Evolutionary conservation across 2,329 filamentous ascomycete species (phyloP).

Genomic region (Cytospora paraplurivora): DNA sequence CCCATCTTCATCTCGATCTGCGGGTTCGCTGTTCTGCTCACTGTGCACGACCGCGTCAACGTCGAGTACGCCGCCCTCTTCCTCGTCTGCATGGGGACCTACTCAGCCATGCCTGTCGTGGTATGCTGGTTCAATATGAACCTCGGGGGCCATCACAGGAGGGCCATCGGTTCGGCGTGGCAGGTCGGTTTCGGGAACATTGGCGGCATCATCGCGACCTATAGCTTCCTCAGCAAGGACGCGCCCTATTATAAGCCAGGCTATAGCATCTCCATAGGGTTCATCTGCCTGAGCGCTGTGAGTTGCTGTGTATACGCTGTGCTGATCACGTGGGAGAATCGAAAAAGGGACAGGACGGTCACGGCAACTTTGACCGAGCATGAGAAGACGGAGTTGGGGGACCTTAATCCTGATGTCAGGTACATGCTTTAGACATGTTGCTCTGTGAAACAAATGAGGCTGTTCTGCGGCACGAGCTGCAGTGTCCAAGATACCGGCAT

Average conservation of each 20-base stretch:
- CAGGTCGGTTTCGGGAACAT: slow-evolving; percentile 80
- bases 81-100: slow-evolving; percentile 76
- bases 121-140: slow-evolving; percentile 86
- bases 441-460: background rate
- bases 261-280: slow-evolving; percentile 76
- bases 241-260: slow-evolving; percentile 70
- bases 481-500: background rate
- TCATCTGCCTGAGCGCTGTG: slow-evolving; percentile 67
- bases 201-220: slow-evolving; percentile 77
- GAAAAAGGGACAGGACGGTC: slow-evolving; percentile 50
- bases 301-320: slow-evolving; percentile 62
- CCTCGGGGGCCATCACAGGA: slow-evolving; percentile 69
- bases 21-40: slow-evolving; percentile 75
- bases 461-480: background rate
- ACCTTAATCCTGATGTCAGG: slow-evolving; percentile 41
- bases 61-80: slow-evolving; percentile 81
- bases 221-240: slow-evolving; percentile 67
- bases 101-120: slow-evolving; percentile 87
- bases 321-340: slow-evolving; percentile 63
- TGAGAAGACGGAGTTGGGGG: slow-evolving; percentile 45
- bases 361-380: slow-evolving; percentile 37
- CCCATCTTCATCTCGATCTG: slow-evolving; percentile 69
- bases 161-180: slow-evolving; percentile 73
- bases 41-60: slow-evolving; percentile 65
- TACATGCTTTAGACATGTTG: slow-evolving; percentile 39